A percentile compares a stretch with the other conserved stretches of the same genome.
phyloP scores from a whole-genome alignment of 805 yeast species.

The Kockiozyma suomiensis region DNA sequence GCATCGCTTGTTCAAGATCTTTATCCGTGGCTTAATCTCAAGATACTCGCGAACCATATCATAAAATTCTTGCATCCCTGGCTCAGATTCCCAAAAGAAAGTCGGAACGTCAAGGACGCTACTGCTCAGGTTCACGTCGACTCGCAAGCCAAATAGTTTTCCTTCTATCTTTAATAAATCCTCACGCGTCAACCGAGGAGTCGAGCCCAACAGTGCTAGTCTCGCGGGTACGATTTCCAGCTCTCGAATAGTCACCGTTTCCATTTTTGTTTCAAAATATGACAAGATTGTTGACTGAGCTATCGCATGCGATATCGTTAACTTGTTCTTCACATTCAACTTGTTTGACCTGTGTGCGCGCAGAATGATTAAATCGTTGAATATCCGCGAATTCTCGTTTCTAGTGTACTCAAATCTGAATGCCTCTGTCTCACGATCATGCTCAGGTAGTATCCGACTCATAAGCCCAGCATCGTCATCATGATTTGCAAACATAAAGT shows the following conservation, averaged over 20 bases:
- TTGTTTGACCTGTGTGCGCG: slow-evolving; percentile 48
- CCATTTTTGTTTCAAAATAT: slow-evolving; percentile 88
- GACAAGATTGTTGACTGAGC: slow-evolving; percentile 94
- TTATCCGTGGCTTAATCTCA: slow-evolving; percentile 93
- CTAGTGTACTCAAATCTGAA: slow-evolving; percentile 68
- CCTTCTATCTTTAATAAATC: slow-evolving; percentile 89
- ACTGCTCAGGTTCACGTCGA: slow-evolving; percentile 89
- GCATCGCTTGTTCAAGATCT: slow-evolving; percentile 90
- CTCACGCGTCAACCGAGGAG: slow-evolving; percentile 75
- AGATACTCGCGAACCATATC: slow-evolving; percentile 86
- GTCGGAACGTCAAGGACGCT: slow-evolving; percentile 94
- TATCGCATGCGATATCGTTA: slow-evolving; percentile 93
- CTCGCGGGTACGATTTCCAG: slow-evolving; percentile 83
- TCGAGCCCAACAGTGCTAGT: slow-evolving; percentile 82
- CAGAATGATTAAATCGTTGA: slow-evolving; percentile 90
- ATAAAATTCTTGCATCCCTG: slow-evolving; percentile 90
- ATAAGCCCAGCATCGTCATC: slow-evolving; percentile 40
- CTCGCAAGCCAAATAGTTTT: slow-evolving; percentile 81
- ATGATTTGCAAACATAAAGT: slow-evolving; percentile 66
- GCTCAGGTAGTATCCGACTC: slow-evolving; percentile 72
- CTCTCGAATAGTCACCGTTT: slow-evolving; percentile 47
- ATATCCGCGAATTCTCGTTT: slow-evolving; percentile 52
- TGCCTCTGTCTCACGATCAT: slow-evolving; percentile 91
- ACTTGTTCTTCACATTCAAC: slow-evolving; percentile 88
- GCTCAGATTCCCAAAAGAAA: slow-evolving; percentile 93